A percentile compares a stretch with the other conserved stretches of the same genome.
phyloP scores from a whole-genome alignment of 192 early-diverging fungal species.

The Pilaira anomala region DNA sequence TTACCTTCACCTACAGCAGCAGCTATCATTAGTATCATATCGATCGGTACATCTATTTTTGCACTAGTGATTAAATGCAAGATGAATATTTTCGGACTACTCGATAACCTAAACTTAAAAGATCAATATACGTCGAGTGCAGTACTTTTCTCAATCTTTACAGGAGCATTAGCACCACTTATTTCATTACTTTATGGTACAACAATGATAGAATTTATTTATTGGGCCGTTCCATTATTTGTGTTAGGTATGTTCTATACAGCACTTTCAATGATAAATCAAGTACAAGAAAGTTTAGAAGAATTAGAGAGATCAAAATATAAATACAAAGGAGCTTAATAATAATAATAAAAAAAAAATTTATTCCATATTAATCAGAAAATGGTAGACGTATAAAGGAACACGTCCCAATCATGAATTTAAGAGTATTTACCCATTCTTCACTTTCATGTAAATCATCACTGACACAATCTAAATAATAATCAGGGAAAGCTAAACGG shows the following conservation, averaged over 20 bases:
- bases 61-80: background rate
- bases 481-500: slow-evolving; percentile 18
- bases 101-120: background rate
- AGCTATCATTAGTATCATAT: background rate
- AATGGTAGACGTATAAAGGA: slow-evolving; percentile 13
- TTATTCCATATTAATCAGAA: slow-evolving; percentile 3
- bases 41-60: background rate
- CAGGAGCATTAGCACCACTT: background rate
- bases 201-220: background rate
- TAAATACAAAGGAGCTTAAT: background rate
- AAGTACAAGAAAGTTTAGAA: background rate
- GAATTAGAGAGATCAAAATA: background rate
- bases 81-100: background rate
- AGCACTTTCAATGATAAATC: background rate
- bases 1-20: background rate
- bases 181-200: background rate
- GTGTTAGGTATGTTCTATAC: background rate
- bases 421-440: slow-evolving; percentile 21
- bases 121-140: no score
- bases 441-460: slow-evolving; percentile 26
- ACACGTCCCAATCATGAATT: slow-evolving; percentile 24
- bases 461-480: slow-evolving; percentile 24
- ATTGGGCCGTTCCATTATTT: background rate
- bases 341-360: background rate
- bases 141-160: background rate